Evolutionary conservation across 306 rosid species (phyloP).

Genomic region (Elaeagnus macrophylla): DNA sequence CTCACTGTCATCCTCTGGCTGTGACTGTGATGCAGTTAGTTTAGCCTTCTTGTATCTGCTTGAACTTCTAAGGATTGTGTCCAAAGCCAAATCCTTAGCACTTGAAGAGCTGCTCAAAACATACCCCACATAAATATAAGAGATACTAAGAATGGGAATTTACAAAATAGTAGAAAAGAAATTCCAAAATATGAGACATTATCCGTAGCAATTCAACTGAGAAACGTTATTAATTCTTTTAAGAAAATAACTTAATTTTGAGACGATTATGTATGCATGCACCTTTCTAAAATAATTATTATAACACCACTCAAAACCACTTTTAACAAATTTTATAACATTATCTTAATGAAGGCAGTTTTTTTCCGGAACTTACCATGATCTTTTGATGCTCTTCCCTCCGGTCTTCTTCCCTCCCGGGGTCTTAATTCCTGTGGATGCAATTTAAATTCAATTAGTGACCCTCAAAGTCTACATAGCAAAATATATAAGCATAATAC

Average conservation of each 20-base stretch:
- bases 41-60: conserved; percentile 57
- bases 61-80: conserved; percentile 48
- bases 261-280: no score
- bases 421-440: conserved; percentile 38
- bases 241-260: neutral
- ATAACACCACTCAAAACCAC: no score
- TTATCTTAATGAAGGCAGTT: neutral
- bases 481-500: neutral
- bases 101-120: conserved; percentile 35
- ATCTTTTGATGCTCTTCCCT: conserved; percentile 32
- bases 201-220: no score
- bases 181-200: neutral
- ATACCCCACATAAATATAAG: conserved; percentile 4
- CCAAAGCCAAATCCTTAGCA: conserved; percentile 28
- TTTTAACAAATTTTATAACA: no score
- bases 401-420: conserved; percentile 22
- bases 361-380: conserved; percentile 31
- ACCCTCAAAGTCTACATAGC: neutral
- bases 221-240: neutral
- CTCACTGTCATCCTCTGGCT: conserved; percentile 48
- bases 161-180: conserved; percentile 3
- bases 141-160: conserved; percentile 10
- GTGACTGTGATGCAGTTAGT: conserved; percentile 43
- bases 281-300: no score
- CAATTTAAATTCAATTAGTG: neutral